These are phyloP conservation scores for Podaxis mareebaensis DNA, from an alignment of 768 basidiomycete genomes.

Conservation along the genomic window DNA sequence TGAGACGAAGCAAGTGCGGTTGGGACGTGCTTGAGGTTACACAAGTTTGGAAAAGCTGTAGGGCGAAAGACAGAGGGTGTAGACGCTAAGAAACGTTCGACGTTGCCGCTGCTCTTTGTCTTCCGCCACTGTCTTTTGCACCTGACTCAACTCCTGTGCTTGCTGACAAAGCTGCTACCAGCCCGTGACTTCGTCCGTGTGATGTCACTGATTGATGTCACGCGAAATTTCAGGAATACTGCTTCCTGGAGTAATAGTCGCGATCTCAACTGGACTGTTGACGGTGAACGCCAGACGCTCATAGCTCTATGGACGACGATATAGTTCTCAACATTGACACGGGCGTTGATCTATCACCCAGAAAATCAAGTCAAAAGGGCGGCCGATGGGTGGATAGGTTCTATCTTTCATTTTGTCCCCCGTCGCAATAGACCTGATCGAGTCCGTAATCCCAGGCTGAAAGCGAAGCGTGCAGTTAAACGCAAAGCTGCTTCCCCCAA, in stretches of 20 bases:
- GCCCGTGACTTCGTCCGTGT: not conserved
- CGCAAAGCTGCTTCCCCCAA: conserved; percentile 44
- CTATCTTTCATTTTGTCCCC: not conserved
- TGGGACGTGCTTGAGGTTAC: not conserved
- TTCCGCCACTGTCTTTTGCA: conserved; percentile 10
- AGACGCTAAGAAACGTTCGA: not conserved
- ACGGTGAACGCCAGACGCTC: not conserved
- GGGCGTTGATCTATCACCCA: conserved; percentile 31
- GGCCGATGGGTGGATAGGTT: conserved; percentile 82
- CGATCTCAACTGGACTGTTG: not conserved
- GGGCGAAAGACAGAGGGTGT: not conserved
- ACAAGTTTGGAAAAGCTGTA: not conserved
- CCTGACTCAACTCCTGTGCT: conserved; percentile 11
- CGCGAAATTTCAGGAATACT: not conserved
- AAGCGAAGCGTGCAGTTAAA: conserved; percentile 71
- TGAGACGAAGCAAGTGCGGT: not conserved
- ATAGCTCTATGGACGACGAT: conserved; percentile 63
- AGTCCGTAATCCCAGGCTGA: conserved; percentile 50
- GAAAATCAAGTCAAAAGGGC: conserved; percentile 46
- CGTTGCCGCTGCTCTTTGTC: conserved; percentile 12
- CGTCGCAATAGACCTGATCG: conserved; percentile 19
- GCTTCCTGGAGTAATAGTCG: not conserved
- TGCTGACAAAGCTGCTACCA: conserved; percentile 14
- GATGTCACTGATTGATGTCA: conserved; percentile 2
- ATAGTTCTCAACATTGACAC: conserved; percentile 72